phyloP scores from a whole-genome alignment of 805 yeast genomes.

The Kregervanrija delftensis region DNA sequence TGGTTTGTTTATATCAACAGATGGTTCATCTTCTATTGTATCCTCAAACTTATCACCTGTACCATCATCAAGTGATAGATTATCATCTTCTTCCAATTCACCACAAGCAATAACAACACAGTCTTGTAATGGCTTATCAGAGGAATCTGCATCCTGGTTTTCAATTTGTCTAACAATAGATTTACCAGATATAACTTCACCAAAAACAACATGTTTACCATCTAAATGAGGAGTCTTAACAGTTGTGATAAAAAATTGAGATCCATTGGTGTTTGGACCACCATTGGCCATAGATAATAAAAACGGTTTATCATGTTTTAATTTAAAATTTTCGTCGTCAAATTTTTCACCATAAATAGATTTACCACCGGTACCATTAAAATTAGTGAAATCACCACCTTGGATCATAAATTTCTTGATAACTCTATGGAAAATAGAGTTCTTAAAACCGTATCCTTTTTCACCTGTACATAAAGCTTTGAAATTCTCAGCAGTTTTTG shows the following conservation, averaged over 20 bases:
- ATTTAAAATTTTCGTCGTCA: conserved; percentile 81
- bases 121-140: conserved; percentile 65
- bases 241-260: conserved; percentile 92
- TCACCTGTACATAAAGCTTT: conserved; percentile 87
- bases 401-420: conserved; percentile 88
- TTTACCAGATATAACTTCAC: conserved; percentile 79
- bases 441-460: conserved; percentile 71
- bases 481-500: conserved; percentile 87
- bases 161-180: conserved; percentile 76
- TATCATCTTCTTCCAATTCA: conserved; percentile 53
- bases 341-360: conserved; percentile 79
- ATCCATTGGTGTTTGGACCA: conserved; percentile 93
- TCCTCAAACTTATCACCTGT: conserved; percentile 83
- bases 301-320: conserved; percentile 77
- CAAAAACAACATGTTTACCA: conserved; percentile 95
- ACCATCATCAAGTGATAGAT: conserved; percentile 54
- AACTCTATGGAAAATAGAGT: conserved; percentile 88
- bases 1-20: conserved; percentile 52
- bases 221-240: conserved; percentile 91
- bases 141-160: conserved; percentile 51
- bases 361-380: conserved; percentile 74
- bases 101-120: conserved; percentile 79
- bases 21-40: conserved; percentile 64
- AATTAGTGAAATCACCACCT: conserved; percentile 85
- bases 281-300: conserved; percentile 95